Base-by-base conservation (phyloP, 768 basidiomycete genomes). In the Lentinula aciculospora region DNA sequence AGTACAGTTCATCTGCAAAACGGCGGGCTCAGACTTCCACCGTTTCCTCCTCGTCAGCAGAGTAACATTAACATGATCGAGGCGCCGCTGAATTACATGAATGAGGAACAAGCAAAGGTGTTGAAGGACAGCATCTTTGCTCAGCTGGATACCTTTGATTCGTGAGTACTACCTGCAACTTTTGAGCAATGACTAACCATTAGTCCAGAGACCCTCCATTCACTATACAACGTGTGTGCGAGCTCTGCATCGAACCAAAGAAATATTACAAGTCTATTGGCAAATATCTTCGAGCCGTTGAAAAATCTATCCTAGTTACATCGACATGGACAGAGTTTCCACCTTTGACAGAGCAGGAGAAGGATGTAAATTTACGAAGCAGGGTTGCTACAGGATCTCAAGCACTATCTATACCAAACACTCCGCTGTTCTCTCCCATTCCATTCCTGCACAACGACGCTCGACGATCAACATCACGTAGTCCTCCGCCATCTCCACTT, bases 151-250 rank as follows among this genome's bases (percentile, higher is more conserved):
- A 81, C 81, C 36, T 91, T 93, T 61, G 88, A 92, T 42, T 79
- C 79, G 92, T 92, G 63, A 48, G 83, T 76, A 50, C 15, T 12
- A 17, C 48, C 36, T 12, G 31, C 27, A 21, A 53, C 27, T 40
- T 28, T 44, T 21, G 4, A 47, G 39, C 56, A 42, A 17, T 23
- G 51, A 47, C 57, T 53, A 29, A 63, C 55, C 65, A 28, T 21
- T 48, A 34, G 53, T 51, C 15, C 37, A 74, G 84, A 17, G 79
- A 79, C 51, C 80, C 89, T 0, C 93, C 93, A 2, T 96, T 95
- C 69, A 94, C 93, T 8, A 88, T 95, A 56, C 94, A 96, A 70
- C 85, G 93, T 44, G 74, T 94, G 12, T 91, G 89, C 67, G 93
- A 95, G 66, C 83, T 96, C 25, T 84, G 86, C 62, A 63, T 88